A percentile compares a stretch with the other conserved stretches of the same genome.
These are phyloP conservation scores for Colletotrichum phormii DNA, from an alignment of 2,329 filamentous ascomycete genomes.

Conservation along the genomic window DNA sequence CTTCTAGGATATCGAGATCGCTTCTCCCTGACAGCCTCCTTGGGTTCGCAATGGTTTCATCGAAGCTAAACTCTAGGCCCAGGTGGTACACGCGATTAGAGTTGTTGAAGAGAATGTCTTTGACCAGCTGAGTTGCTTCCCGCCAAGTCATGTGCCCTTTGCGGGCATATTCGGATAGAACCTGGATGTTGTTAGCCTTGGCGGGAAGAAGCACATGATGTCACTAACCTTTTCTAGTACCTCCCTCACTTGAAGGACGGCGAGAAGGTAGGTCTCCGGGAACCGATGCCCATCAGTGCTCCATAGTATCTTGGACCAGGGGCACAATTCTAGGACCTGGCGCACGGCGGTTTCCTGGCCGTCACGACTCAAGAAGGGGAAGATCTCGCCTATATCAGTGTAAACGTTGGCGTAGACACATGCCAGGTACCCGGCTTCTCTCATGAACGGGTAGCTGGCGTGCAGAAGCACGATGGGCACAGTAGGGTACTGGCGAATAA, in stretches of 20 bases:
- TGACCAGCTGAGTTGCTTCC: constrained; percentile 73
- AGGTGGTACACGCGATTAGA: constrained; percentile 81
- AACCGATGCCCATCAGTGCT: constrained; percentile 85
- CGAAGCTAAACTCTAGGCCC: constrained; percentile 54
- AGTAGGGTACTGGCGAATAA: constrained; percentile 76
- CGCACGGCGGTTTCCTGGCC: constrained; percentile 79
- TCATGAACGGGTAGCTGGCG: constrained; percentile 83
- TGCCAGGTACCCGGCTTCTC: constrained; percentile 83
- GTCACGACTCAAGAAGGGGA: constrained; percentile 80
- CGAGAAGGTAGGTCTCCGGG: constrained; percentile 81
- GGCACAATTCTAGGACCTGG: constrained; percentile 80
- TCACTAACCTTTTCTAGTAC: constrained; percentile 70
- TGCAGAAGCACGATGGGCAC: constrained; percentile 84
- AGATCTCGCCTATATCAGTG: constrained; percentile 85
- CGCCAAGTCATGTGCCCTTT: constrained; percentile 69
- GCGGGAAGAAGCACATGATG: background rate
- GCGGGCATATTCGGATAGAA: constrained; percentile 75
- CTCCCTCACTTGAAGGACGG: constrained; percentile 77
- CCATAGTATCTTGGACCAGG: constrained; percentile 81
- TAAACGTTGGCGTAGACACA: constrained; percentile 83
- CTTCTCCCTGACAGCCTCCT: constrained; percentile 39
- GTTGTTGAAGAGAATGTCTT: constrained; percentile 80
- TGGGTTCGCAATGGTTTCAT: constrained; percentile 35
- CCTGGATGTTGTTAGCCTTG: constrained; percentile 51
- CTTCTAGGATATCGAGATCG: constrained; percentile 49